phyloP scores from a whole-genome alignment of 1,284 basidiomycete genomes.

The Cryptococcus hybrid region DNA sequence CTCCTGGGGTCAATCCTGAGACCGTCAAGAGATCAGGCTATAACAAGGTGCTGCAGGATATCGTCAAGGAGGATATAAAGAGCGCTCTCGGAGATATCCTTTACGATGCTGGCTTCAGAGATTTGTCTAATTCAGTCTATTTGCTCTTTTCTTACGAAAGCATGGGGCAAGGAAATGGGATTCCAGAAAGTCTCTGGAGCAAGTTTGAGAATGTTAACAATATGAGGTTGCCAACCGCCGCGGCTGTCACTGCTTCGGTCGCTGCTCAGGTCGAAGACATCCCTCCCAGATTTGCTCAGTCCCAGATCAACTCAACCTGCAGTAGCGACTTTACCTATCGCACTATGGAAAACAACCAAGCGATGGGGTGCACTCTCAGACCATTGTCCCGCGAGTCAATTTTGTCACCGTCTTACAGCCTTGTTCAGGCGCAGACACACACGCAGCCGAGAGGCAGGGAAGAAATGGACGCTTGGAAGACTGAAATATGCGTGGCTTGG shows the following conservation, averaged over 20 bases:
- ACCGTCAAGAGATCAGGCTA: constrained; percentile 27
- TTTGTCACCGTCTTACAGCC: background rate
- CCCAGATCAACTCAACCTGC: background rate
- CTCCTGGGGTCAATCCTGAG: constrained; percentile 36
- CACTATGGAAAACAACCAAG: background rate
- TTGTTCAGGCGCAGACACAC: background rate
- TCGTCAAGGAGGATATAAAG: constrained; percentile 20
- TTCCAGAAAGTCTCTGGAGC: constrained; percentile 37
- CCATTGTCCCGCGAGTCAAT: background rate
- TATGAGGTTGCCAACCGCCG: constrained; percentile 4
- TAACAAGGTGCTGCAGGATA: constrained; percentile 16
- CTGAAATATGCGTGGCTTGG: constrained; percentile 15
- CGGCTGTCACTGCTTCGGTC: constrained; percentile 7
- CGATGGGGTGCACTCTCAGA: background rate
- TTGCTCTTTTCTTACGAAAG: constrained; percentile 20
- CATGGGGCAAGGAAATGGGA: constrained; percentile 35
- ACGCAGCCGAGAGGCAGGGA: background rate
- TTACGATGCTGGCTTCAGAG: constrained; percentile 22
- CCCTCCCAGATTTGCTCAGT: background rate
- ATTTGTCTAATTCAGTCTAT: constrained; percentile 23
- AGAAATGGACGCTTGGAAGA: constrained; percentile 7
- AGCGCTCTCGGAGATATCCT: constrained; percentile 33
- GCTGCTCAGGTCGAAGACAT: background rate
- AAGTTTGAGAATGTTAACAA: constrained; percentile 18
- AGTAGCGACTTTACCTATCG: background rate